Conservation (phyloP, 768 basidiomycete genomes). For the Panaeolus papilionaceus region DNA sequence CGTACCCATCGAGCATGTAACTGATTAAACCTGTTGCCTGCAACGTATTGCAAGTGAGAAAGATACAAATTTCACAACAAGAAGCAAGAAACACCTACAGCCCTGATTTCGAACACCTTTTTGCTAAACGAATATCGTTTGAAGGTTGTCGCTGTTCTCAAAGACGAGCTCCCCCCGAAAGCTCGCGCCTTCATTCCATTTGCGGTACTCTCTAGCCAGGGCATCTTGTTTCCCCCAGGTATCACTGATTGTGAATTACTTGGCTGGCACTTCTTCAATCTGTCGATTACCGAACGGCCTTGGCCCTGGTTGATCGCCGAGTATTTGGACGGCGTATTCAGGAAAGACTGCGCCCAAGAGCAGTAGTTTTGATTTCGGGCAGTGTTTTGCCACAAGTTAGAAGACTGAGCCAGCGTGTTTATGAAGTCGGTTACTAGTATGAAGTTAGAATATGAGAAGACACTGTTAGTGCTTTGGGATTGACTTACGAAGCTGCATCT, state of each 20-base stretch:
- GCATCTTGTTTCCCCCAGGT: neutral
- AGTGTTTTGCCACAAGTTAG: neutral
- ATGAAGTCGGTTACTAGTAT: neutral
- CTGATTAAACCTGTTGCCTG: neutral
- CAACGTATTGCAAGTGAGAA: neutral
- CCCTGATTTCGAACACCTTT: neutral
- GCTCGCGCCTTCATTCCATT: neutral
- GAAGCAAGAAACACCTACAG: neutral
- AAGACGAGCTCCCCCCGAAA: neutral
- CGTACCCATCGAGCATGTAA: neutral
- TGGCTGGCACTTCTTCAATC: neutral
- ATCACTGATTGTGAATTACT: neutral
- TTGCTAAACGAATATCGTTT: neutral
- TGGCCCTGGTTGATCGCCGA: neutral
- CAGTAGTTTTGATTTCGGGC: neutral
- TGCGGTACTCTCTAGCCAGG: neutral
- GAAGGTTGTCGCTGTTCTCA: neutral
- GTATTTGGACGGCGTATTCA: neutral
- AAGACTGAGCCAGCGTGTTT: neutral
- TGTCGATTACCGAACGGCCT: neutral
- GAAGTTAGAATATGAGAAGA: neutral
- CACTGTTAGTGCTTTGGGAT: too few species aligned
- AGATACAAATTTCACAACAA: neutral
- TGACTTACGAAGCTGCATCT: slow-evolving; percentile 19
- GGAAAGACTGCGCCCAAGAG: neutral